Evolutionary conservation across 148 eudicot genomes (phyloP), one percentile per base, ranked within the genome.

Genomic region (Camellia granthamiana): DNA sequence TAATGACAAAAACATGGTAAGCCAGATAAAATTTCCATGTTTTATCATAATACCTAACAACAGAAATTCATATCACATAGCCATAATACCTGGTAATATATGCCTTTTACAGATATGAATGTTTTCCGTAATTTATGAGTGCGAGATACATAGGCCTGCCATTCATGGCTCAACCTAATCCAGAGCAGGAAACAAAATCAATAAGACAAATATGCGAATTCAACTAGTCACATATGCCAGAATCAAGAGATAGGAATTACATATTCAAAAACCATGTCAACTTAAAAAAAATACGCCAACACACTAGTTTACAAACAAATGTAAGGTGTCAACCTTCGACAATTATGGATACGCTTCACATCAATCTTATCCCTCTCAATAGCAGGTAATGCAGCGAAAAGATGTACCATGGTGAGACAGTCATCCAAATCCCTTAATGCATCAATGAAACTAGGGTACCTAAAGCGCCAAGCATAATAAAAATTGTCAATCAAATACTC

Each of bases 401-500:
- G 90, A 80, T 93, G 98, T n/a, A 93, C 91, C 98, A 92, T 96
- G 5, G 91, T 84, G 38, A 96, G 93, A 78, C 95, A 89, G 74
- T 96, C 99, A 83, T 96, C 99, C 79, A 96, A 77, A 87, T 96
- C 99, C 75, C 99, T 86, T 68, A 96, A 84, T 2, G 98, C 98
- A 80, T 96, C 99, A 88, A 92, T 84, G 79, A 93, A 92, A 82
- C 89, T 88, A 1, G 99, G 99, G 78, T 93, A 96, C 93, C 99
- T 96, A 81, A 60, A 84, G 54, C 14, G 14, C 67, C 77, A 76
- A 68, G 66, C 58, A 75, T 15, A 38, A 16, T 23, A 65, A 23
- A 69, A 23, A 69, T 14, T 15, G 68, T 14, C 38, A 11, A 38
- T 21, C 67, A 86, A 55, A 12, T 3, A 41, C 65, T 14, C 19